Evolutionary conservation across 345 rosid species (phyloP).

Genomic region (Arabidopsis suecica): DNA sequence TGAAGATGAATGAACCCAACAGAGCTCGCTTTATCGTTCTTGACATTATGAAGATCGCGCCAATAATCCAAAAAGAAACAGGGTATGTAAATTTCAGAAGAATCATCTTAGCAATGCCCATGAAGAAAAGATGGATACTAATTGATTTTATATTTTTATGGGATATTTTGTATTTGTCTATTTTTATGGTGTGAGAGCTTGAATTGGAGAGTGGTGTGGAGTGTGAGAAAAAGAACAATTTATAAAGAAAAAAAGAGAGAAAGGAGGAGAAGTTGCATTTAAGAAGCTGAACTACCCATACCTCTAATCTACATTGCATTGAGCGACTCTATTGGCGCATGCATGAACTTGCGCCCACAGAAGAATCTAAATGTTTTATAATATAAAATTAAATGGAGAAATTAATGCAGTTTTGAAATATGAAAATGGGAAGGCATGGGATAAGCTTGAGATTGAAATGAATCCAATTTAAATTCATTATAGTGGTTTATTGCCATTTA

Average conservation of each 20-base stretch:
- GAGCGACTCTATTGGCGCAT: conserved; percentile 38
- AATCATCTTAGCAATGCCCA: conserved; percentile 35
- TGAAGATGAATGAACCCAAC: conserved; percentile 57
- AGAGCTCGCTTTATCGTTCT: conserved; percentile 42
- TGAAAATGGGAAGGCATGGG: conserved; percentile 15
- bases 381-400: conserved; percentile 12
- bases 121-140: background rate
- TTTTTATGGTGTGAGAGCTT: conserved; percentile 27
- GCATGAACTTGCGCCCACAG: conserved; percentile 38
- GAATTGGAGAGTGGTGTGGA: conserved; percentile 24
- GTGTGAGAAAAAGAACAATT: conserved; percentile 20
- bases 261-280: conserved; percentile 32
- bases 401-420: conserved; percentile 26
- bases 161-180: background rate
- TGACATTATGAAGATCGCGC: conserved; percentile 32
- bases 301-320: conserved; percentile 31
- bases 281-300: conserved; percentile 40
- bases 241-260: conserved; percentile 19
- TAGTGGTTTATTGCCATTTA: conserved; percentile 17
- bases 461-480: conserved; percentile 11
- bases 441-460: conserved; percentile 26
- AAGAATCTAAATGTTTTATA: conserved; percentile 5
- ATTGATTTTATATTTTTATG: background rate
- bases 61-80: conserved; percentile 43
- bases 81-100: conserved; percentile 32